These are phyloP conservation scores for Aspergillus sclerotioniger DNA, from an alignment of 495 filamentous ascomycete genomes.

Conservation along the genomic window DNA sequence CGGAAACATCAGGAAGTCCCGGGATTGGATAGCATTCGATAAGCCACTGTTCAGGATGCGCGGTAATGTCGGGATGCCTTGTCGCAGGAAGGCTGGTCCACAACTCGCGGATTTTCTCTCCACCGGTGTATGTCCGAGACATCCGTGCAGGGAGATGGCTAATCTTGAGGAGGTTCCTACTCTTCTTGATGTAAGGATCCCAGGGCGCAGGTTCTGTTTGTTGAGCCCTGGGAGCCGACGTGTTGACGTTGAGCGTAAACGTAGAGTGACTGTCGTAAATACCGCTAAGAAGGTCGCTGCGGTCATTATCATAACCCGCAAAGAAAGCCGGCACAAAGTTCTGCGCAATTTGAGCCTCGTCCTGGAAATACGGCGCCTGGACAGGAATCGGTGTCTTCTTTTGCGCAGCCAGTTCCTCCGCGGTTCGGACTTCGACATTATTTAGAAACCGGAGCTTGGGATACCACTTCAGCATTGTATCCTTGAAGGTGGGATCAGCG, in stretches of 20 bases:
- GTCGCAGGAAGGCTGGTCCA: slow-evolving; percentile 73
- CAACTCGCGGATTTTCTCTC: slow-evolving; percentile 60
- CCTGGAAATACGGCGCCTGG: slow-evolving; percentile 66
- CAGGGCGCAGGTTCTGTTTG: slow-evolving; percentile 50
- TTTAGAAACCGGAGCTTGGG: slow-evolving; percentile 73
- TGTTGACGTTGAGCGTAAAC: slow-evolving; percentile 77
- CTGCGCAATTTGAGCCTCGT: slow-evolving; percentile 70
- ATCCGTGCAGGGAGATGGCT: slow-evolving; percentile 56
- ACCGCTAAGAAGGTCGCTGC: slow-evolving; percentile 54
- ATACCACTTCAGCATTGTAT: slow-evolving; percentile 78
- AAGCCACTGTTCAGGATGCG: slow-evolving; percentile 65
- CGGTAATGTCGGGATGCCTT: slow-evolving; percentile 65
- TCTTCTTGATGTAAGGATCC: slow-evolving; percentile 74
- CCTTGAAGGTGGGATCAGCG: slow-evolving; percentile 57
- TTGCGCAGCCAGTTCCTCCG: slow-evolving; percentile 58
- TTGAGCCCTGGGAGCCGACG: slow-evolving; percentile 54
- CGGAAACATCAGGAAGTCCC: slow-evolving; percentile 67
- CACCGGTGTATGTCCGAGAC: slow-evolving; percentile 63
- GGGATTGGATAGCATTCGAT: slow-evolving; percentile 80
- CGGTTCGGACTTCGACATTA: slow-evolving; percentile 65
- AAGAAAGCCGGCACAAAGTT: slow-evolving; percentile 77
- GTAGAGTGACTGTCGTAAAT: slow-evolving; percentile 76
- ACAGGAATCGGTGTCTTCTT: slow-evolving; percentile 66
- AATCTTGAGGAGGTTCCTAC: slow-evolving; percentile 75
- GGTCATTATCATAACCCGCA: slow-evolving; percentile 69